A percentile compares a stretch with the other conserved stretches of the same genome.
Evolutionary conservation across 2,329 filamentous ascomycete genomes (phyloP).

Genomic region (Corynespora cassiicola): DNA sequence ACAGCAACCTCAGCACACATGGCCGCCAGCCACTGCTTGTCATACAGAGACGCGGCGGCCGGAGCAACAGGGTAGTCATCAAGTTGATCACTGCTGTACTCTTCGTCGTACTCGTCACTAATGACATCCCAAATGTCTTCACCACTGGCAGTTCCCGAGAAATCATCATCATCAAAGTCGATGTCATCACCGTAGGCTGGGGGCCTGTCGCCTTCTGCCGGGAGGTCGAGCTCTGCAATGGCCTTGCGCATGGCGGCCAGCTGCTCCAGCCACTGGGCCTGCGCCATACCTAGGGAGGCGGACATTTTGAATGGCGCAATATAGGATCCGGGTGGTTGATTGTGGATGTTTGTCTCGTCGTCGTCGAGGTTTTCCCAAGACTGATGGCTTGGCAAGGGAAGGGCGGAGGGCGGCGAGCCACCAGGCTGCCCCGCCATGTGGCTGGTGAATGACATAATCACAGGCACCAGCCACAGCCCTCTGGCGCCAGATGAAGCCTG

Average conservation of each 20-base stretch:
- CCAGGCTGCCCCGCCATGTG: too few species aligned
- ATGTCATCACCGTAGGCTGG: slow-evolving; percentile 64
- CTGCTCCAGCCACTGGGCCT: slow-evolving; percentile 82
- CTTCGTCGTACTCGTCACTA: slow-evolving; percentile 72
- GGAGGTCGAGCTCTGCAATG: slow-evolving; percentile 73
- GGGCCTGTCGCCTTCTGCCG: slow-evolving; percentile 52
- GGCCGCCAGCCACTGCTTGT: slow-evolving; percentile 72
- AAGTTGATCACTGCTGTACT: slow-evolving; percentile 69
- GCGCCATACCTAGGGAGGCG: slow-evolving; percentile 47
- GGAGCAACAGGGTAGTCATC: slow-evolving; percentile 56
- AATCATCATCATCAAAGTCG: slow-evolving; percentile 70
- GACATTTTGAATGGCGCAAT: slow-evolving; percentile 39
- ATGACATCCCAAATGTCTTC: slow-evolving; percentile 96
- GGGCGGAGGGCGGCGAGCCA: too few species aligned
- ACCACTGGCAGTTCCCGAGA: slow-evolving; percentile 66
- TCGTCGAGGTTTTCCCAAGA: too few species aligned
- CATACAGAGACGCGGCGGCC: slow-evolving; percentile 51
- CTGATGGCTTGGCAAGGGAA: too few species aligned
- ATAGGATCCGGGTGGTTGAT: not conserved
- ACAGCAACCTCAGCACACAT: slow-evolving; percentile 72
- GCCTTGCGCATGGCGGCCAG: slow-evolving; percentile 86
- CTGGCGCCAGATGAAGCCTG: too few species aligned
- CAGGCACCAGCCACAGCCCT: too few species aligned
- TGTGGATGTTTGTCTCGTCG: too few species aligned
- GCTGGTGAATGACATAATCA: too few species aligned